Conservation (phyloP, 371 early-diverging fungal species). For the Apophysomyces elegans region DNA sequence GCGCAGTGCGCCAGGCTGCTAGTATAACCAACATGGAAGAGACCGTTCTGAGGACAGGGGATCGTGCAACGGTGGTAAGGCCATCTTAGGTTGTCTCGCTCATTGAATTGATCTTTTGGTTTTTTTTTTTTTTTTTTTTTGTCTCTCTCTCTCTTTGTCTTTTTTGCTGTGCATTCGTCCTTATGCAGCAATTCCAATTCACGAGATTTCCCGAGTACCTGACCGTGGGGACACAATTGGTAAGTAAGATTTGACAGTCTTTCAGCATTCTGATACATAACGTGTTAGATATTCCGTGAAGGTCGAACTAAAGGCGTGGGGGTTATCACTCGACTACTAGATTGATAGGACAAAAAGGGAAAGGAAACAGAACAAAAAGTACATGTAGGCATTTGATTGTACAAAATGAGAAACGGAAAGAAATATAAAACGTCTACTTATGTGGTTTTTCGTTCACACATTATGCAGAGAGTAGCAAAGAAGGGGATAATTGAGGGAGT, state of each 20-base stretch:
- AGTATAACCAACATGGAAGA: constrained; percentile 78
- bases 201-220: constrained; percentile 85
- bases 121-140: constrained; percentile 7
- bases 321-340: constrained; percentile 67
- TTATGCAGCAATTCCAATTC: constrained; percentile 70
- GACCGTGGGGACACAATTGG: constrained; percentile 72
- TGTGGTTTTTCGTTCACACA: neutral
- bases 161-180: neutral
- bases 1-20: constrained; percentile 89
- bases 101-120: constrained; percentile 14
- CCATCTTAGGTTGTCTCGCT: neutral
- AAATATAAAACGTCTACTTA: constrained; percentile 7
- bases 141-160: constrained; percentile 19
- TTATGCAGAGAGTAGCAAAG: neutral
- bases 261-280: neutral
- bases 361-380: neutral
- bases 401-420: neutral
- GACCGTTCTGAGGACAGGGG: constrained; percentile 83
- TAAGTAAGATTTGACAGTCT: constrained; percentile 28
- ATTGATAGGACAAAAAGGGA: constrained; percentile 5
- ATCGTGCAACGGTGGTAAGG: constrained; percentile 77
- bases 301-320: constrained; percentile 94
- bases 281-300: constrained; percentile 72
- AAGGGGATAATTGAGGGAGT: neutral
- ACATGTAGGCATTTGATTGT: constrained; percentile 3